Conservation (phyloP, 2,329 filamentous ascomycete species). For the Fusarium miscanthi region DNA sequence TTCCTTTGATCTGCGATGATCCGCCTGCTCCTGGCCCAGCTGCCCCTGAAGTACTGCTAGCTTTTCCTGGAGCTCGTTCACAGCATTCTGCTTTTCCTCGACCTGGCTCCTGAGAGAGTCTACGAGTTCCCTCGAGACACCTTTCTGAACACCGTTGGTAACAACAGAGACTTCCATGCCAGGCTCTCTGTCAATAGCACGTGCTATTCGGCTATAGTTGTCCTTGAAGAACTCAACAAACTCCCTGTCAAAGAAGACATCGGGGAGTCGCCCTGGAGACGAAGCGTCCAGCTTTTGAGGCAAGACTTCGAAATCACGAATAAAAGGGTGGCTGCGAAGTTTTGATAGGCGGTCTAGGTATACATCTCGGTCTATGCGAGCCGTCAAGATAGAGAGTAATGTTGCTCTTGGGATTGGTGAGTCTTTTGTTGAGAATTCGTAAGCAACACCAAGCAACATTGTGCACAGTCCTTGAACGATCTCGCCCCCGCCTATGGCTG, state of each 20-base stretch:
- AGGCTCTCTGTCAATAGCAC: slow-evolving; percentile 91
- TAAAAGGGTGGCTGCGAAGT: slow-evolving; percentile 78
- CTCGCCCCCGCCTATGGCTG: slow-evolving; percentile 67
- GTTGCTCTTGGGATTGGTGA: slow-evolving; percentile 87
- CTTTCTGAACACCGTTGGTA: slow-evolving; percentile 83
- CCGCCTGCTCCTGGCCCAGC: slow-evolving; percentile 77
- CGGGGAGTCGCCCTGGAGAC: slow-evolving; percentile 68
- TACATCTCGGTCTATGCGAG: slow-evolving; percentile 83
- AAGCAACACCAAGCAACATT: slow-evolving; percentile 85
- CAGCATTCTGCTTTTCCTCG: slow-evolving; percentile 71
- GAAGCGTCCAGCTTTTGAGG: slow-evolving; percentile 72
- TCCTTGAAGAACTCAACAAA: slow-evolving; percentile 97
- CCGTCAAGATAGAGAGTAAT: slow-evolving; percentile 80
- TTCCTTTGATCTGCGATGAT: slow-evolving; percentile 74
- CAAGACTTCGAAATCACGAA: slow-evolving; percentile 91
- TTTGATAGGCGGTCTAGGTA: slow-evolving; percentile 86
- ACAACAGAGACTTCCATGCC: slow-evolving; percentile 86
- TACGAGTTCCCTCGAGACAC: slow-evolving; percentile 92
- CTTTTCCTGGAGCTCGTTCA: slow-evolving; percentile 61
- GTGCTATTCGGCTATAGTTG: slow-evolving; percentile 86
- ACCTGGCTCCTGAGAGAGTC: slow-evolving; percentile 84
- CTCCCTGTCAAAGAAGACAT: slow-evolving; percentile 84
- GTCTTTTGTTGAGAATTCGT: slow-evolving; percentile 98
- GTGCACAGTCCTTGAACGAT: slow-evolving; percentile 86
- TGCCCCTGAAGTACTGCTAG: slow-evolving; percentile 61